Evolutionary conservation across 306 rosid genomes (phyloP).

Genomic region (Cicer bijugum): DNA sequence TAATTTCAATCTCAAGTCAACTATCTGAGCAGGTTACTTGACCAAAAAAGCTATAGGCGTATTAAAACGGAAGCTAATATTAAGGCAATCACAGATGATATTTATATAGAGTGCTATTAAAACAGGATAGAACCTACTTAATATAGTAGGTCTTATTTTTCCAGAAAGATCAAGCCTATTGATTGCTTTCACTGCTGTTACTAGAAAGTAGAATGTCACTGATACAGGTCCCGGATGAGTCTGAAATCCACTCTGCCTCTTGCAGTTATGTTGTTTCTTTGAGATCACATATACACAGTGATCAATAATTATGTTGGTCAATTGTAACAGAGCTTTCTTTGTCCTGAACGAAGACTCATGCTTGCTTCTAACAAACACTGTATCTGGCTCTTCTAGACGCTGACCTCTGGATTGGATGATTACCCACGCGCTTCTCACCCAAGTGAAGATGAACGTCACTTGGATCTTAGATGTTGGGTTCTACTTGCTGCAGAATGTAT

Average conservation of each 20-base stretch:
- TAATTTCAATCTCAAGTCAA: not conserved
- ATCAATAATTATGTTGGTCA: conserved; percentile 37
- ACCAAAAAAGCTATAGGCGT: conserved; percentile 16
- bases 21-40: conserved; percentile 12
- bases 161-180: conserved; percentile 17
- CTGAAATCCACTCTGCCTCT: conserved; percentile 26
- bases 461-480: conserved; percentile 98
- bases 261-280: conserved; percentile 35
- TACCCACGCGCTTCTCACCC: conserved; percentile 98
- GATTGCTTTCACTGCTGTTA: conserved; percentile 23
- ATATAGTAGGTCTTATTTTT: conserved; percentile 28
- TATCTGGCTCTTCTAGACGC: conserved; percentile 61
- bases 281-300: conserved; percentile 13
- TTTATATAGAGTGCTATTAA: conserved; percentile 21
- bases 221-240: not conserved
- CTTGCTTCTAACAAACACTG: conserved; percentile 42
- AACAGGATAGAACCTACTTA: conserved; percentile 27
- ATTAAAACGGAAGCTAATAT: conserved; percentile 3
- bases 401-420: conserved; percentile 93
- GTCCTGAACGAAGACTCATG: conserved; percentile 18
- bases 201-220: conserved; percentile 4
- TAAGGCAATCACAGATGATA: conserved; percentile 1
- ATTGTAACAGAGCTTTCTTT: conserved; percentile 28
- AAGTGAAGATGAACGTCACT: conserved; percentile 77
- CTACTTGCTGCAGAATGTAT: conserved; percentile 85